Evolutionary conservation across 129 eudicot genomes (phyloP).

Genomic region (Apium graveolens): DNA sequence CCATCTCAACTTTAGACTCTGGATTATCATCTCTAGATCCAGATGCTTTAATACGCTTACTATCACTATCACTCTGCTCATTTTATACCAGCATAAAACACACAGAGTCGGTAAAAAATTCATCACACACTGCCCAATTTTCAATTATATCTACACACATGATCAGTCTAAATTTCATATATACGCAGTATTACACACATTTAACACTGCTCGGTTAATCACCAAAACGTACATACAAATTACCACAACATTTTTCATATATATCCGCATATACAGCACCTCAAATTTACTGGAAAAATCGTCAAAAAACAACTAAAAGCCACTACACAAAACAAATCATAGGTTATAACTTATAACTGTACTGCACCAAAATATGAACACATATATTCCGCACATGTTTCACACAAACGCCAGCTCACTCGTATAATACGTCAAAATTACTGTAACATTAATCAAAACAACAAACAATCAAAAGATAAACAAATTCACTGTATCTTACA

Average conservation of each 20-base stretch:
- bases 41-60: constrained; percentile 51
- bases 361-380: not conserved
- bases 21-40: constrained; percentile 46
- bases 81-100: not conserved
- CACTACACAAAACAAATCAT: not conserved
- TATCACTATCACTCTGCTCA: constrained; percentile 56
- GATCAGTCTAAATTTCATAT: no score
- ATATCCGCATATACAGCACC: not conserved
- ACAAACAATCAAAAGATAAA: no score
- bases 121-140: not conserved
- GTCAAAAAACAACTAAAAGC: not conserved
- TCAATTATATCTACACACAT: not conserved
- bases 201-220: not conserved
- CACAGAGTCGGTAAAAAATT: not conserved
- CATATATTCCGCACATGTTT: not conserved
- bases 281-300: no score
- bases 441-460: no score
- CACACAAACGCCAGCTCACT: not conserved
- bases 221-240: not conserved
- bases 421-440: not conserved
- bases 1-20: constrained; percentile 44
- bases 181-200: not conserved
- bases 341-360: not conserved
- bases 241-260: not conserved
- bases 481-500: no score